Evolutionary conservation across 768 basidiomycete genomes (phyloP).

Genomic region (Nevesoporus exiguus): DNA sequence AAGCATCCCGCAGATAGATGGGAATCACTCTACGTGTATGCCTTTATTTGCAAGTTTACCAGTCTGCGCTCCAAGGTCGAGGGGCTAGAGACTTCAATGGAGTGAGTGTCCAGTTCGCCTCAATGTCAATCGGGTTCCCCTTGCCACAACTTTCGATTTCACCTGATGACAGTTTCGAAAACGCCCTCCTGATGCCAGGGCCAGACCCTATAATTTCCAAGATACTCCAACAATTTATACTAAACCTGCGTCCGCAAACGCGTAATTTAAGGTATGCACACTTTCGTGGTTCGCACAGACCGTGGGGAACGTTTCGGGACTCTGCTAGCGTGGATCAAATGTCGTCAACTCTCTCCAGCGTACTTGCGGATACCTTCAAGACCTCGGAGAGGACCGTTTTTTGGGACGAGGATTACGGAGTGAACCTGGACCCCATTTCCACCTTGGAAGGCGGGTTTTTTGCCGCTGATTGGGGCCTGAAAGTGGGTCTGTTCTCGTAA

Average conservation of each 20-base stretch:
- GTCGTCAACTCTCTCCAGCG: constrained; percentile 64
- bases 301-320: constrained; percentile 29
- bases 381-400: constrained; percentile 71
- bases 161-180: constrained; percentile 60
- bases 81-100: constrained; percentile 76
- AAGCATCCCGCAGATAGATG: constrained; percentile 78
- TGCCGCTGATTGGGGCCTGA: constrained; percentile 75
- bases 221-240: constrained; percentile 71
- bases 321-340: constrained; percentile 72
- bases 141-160: constrained; percentile 34
- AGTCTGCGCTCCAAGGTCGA: constrained; percentile 70
- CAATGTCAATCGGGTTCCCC: constrained; percentile 13
- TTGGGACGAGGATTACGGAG: constrained; percentile 68
- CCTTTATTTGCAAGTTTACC: constrained; percentile 83
- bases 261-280: constrained; percentile 78
- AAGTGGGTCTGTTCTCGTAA: constrained; percentile 49
- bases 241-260: constrained; percentile 82
- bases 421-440: constrained; percentile 73
- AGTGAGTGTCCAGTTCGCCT: constrained; percentile 53
- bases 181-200: constrained; percentile 68
- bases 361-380: constrained; percentile 72
- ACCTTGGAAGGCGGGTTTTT: constrained; percentile 71
- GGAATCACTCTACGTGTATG: constrained; percentile 84
- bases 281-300: constrained; percentile 25
- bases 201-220: constrained; percentile 70